These are phyloP conservation scores for Raffaelea deltoideospora DNA, from an alignment of 2,329 filamentous ascomycete species.

Conservation along the genomic window DNA sequence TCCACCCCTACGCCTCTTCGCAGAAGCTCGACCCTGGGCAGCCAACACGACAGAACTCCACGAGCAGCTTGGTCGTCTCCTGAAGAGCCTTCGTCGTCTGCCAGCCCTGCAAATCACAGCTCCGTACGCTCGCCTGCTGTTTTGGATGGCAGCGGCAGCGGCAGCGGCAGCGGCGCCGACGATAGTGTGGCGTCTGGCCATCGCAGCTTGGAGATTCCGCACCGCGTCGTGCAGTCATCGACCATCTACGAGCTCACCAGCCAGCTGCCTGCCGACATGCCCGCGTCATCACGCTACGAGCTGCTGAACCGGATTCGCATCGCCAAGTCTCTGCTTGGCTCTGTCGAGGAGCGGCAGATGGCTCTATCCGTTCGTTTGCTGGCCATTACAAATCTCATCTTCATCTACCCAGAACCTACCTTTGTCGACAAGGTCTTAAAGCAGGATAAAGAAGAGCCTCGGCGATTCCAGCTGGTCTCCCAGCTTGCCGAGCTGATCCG, in stretches of 20 bases:
- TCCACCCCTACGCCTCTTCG: conserved; percentile 63
- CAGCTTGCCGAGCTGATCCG: conserved; percentile 88
- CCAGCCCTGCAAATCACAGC: too few relatives aligned
- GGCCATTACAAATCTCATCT: conserved; percentile 80
- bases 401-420: conserved; percentile 68
- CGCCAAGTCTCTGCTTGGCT: conserved; percentile 62
- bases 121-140: too few relatives aligned
- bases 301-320: conserved; percentile 69
- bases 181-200: conserved; percentile 29
- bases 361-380: conserved; percentile 70
- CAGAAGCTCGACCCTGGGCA: conserved; percentile 44
- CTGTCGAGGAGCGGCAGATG: conserved; percentile 52
- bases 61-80: too few relatives aligned
- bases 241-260: conserved; percentile 42
- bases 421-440: conserved; percentile 78
- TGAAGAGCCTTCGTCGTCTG: too few relatives aligned
- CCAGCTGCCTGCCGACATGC: conserved; percentile 47
- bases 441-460: conserved; percentile 78
- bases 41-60: too few relatives aligned
- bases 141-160: neutral
- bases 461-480: conserved; percentile 76
- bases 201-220: conserved; percentile 50
- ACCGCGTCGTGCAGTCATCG: conserved; percentile 33
- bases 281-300: conserved; percentile 64
- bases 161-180: conserved; percentile 12